Evolutionary conservation across 257 asterid genomes (phyloP).

Genomic region (Petrea volubilis): DNA sequence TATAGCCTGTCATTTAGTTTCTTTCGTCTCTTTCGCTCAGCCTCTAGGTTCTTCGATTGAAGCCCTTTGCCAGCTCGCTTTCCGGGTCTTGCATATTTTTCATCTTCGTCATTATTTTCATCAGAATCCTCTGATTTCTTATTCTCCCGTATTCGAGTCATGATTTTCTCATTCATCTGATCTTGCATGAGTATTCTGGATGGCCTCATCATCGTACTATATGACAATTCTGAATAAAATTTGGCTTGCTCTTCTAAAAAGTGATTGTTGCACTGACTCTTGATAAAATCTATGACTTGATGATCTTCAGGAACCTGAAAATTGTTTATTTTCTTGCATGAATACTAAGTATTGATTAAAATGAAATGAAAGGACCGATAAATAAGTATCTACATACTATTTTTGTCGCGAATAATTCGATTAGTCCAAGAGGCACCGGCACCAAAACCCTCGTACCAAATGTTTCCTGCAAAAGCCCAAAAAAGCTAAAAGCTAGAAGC

Average conservation of each 20-base stretch:
- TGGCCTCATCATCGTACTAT: conserved; percentile 19
- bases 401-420: no score
- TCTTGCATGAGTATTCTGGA: conserved; percentile 32
- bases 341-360: no score
- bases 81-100: conserved; percentile 44
- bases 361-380: no score
- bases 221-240: conserved; percentile 19
- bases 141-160: conserved; percentile 31
- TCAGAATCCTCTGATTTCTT: conserved; percentile 55
- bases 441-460: no score
- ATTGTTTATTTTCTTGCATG: no score
- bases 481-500: no score
- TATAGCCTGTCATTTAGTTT: conserved; percentile 67
- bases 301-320: conserved; percentile 54
- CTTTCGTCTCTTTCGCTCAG: conserved; percentile 72
- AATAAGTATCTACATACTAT: no score
- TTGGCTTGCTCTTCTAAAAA: conserved; percentile 38
- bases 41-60: conserved; percentile 55
- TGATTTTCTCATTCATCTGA: conserved; percentile 38
- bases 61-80: conserved; percentile 51
- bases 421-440: no score
- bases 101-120: conserved; percentile 49
- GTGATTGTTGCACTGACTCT: conserved; percentile 38
- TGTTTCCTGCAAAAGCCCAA: no score
- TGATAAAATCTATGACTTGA: conserved; percentile 40